Conservation (phyloP, 1,284 basidiomycete genomes). For the Trametes versicolor region DNA sequence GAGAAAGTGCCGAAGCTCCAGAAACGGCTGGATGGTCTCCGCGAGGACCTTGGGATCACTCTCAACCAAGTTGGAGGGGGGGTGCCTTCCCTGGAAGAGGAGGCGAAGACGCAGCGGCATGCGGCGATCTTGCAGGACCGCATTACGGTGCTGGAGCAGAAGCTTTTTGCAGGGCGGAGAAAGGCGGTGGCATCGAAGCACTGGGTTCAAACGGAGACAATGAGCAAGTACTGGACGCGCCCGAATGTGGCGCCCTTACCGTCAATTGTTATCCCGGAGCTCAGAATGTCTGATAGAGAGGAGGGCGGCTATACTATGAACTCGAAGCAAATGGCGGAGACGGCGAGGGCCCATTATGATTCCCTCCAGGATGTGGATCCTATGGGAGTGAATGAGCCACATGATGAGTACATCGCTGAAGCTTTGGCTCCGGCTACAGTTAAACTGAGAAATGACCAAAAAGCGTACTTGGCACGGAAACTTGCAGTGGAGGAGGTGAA, state of each 20-base stretch:
- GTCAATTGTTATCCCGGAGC: too few species aligned
- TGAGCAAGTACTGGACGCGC: slow-evolving; percentile 44
- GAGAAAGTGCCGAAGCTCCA: not conserved
- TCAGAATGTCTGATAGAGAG: too few species aligned
- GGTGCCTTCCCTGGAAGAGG: too few species aligned
- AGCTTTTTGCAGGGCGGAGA: not conserved
- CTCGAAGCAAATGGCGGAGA: not conserved
- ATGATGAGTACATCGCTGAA: not conserved
- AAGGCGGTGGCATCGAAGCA: not conserved
- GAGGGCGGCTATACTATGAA: not conserved
- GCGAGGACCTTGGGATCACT: too few species aligned
- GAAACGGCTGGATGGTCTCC: too few species aligned
- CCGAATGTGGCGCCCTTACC: slow-evolving; percentile 28
- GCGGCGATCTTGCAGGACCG: not conserved
- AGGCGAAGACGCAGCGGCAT: too few species aligned
- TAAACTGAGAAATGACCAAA: not conserved
- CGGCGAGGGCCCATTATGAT: not conserved
- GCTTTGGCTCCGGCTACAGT: not conserved
- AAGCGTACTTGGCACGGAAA: not conserved
- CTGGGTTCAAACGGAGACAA: slow-evolving; percentile 43
- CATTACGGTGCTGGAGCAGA: not conserved
- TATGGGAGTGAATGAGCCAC: not conserved
- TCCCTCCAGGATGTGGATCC: not conserved
- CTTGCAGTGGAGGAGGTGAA: not conserved
- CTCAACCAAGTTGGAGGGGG: too few species aligned